Base-by-base conservation (phyloP, 2,329 filamentous ascomycete species). In the Xylaria sp. region DNA sequence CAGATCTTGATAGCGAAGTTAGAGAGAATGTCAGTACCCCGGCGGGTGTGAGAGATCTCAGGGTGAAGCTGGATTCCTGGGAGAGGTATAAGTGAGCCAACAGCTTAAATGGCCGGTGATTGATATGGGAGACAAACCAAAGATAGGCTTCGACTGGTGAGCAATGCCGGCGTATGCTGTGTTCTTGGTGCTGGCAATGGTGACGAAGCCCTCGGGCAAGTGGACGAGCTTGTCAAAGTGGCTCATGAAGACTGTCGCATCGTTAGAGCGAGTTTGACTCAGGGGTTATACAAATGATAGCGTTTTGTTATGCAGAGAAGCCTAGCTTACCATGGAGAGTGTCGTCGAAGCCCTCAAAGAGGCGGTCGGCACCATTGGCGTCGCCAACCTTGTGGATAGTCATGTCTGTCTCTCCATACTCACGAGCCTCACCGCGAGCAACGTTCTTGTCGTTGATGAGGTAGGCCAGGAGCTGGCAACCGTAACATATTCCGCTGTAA, bases 1-100 rank as follows among this genome's bases (percentile, higher is more conserved):
- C 92, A 97, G 64, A 97, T 95, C 18, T 83, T 80, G 60, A 96
- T 81, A 10, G 86, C 86, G 70, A 97, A 97, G 80, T 97, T 97
- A 71, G 82, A 77, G 71, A 70, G 62, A 16, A 70, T 60, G 16
- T 69, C 63, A 7, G 52, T 68, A 42, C 69, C 69, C 19, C 62
- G 59, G 23, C 61, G 60, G 1, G 68, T 69, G 19, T 67, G 72
- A 62, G 60, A 67, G 39, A 96, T 83, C 73, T 97, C 92, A 0
- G 92, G 92, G 74, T 96, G 92, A 74, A 96, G 93, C 72, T 97
- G 92, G 52, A 96, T 83, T 57, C 89, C 76, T 74, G 54, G 46
- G 66, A 62, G 11, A 64, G 46, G 6, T 50, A 18, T 57, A 23
- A 35, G 54, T 67, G 47, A 63, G 55, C 23, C 37, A 18, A 4